Base-by-base conservation (phyloP, 1,284 basidiomycete genomes). In the Pseudozyma sp. region DNA sequence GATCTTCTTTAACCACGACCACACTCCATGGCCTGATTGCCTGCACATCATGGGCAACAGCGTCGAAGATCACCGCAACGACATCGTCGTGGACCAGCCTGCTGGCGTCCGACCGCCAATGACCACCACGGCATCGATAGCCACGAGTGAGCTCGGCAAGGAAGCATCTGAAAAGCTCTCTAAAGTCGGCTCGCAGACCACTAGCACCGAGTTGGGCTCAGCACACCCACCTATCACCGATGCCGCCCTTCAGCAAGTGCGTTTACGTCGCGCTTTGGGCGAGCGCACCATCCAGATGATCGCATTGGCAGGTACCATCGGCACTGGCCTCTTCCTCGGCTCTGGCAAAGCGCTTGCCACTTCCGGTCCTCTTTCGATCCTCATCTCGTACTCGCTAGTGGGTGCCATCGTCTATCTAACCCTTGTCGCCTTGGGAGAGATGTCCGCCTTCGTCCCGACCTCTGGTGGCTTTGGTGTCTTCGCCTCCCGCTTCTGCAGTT, bases 261-360 rank as follows among this genome's bases (percentile, higher is more conserved):
- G 68, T 13, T 54, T 81, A 44, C 80, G 79, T 40, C 71, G 81
- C 16, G 71, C 60, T 6, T 59, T 82, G 30, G 42, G 68, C 5
- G 68, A 66, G 56, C 74, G 81, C 11, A 79, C 78, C 49, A 77
- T 82, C 43, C 79, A 82, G 60, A 78, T 87, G 86, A 87, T 88
- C 53, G 87, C 87, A 1, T 84, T 88, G 34, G 87, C 87, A 19
- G 87, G 87, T n/a, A 85, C 85, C 29, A 88, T 88, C 69, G 87
- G 87, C 39, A 87, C 87, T 29, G 87, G 87, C 83, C 72, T 85
- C 14, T 84, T 81, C 65, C 82, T 88, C 56, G 87, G 87, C 63
- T 85, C 85, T 8, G 87, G 87, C 30, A 68, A 74, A 30, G 86
- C 87, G 11, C 84, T 88, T 11, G 64, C 74, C 8, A 82, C 61